Evolutionary conservation across 352 stramenopile genomes (phyloP).

Genomic region (Phytophthora citricola): DNA sequence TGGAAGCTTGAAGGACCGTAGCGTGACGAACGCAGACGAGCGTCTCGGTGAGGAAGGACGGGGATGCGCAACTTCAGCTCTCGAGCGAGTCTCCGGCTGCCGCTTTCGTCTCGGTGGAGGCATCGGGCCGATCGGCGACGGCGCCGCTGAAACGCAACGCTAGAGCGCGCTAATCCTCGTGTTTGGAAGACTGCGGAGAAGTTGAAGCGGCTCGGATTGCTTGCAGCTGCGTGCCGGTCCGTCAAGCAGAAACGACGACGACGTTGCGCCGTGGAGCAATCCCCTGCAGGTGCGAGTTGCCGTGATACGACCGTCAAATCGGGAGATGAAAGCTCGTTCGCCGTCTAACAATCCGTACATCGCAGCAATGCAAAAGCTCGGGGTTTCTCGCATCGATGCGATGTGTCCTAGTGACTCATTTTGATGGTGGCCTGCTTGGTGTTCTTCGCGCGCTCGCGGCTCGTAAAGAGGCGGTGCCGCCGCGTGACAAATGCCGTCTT

Average conservation of each 20-base stretch:
- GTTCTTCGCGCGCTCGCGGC: conserved; percentile 1
- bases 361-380: not conserved
- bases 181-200: conserved; percentile 2
- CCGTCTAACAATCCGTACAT: conserved; percentile 6
- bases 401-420: conserved; percentile 28
- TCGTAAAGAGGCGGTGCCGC: conserved; percentile 17
- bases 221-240: conserved; percentile 15
- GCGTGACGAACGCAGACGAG: not conserved
- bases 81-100: conserved; percentile 3
- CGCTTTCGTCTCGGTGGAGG: not conserved
- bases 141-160: not conserved
- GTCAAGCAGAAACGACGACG: conserved; percentile 11
- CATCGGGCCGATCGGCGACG: not conserved
- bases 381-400: conserved; percentile 14
- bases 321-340: conserved; percentile 8
- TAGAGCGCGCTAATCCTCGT: conserved; percentile 2
- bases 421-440: conserved; percentile 5
- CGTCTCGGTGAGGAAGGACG: conserved; percentile 14
- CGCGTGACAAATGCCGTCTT: conserved; percentile 5
- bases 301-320: conserved; percentile 14
- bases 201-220: not conserved
- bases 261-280: conserved; percentile 12
- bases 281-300: conserved; percentile 1
- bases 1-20: too few relatives aligned
- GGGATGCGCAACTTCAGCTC: conserved; percentile 5